Percentiles rank a stretch among this genome's conserved stretches.
phyloP scores from a whole-genome alignment of 2,329 filamentous ascomycete genomes.

The Dichotomopilus funicola region DNA sequence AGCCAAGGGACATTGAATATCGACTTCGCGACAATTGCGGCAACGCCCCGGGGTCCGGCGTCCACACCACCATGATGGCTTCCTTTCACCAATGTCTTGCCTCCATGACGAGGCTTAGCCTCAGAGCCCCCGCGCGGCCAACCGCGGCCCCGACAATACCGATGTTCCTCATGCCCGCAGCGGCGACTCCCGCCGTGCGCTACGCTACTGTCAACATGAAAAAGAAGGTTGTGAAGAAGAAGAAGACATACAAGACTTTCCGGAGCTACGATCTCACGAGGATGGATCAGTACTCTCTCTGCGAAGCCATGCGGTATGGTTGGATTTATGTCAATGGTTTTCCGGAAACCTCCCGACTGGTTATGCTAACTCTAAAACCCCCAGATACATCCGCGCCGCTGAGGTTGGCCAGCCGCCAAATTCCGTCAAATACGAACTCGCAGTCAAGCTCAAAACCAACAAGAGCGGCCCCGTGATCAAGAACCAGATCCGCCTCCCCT shows the following conservation, averaged over 20 bases:
- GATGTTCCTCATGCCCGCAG: slow-evolving; percentile 41
- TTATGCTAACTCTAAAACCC: background rate
- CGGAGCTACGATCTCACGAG: slow-evolving; percentile 60
- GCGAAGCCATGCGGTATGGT: slow-evolving; percentile 81
- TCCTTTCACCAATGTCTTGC: slow-evolving; percentile 47
- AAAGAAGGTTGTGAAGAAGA: slow-evolving; percentile 50
- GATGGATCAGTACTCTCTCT: slow-evolving; percentile 69
- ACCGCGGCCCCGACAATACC: slow-evolving; percentile 37
- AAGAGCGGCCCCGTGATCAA: slow-evolving; percentile 84
- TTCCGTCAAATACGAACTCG: slow-evolving; percentile 78
- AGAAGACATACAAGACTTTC: slow-evolving; percentile 56
- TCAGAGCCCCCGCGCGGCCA: slow-evolving; percentile 39
- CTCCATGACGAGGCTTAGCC: slow-evolving; percentile 46
- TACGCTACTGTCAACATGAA: slow-evolving; percentile 35
- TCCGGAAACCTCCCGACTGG: background rate
- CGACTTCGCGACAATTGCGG: slow-evolving; percentile 24
- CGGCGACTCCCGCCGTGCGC: slow-evolving; percentile 34
- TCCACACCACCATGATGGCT: slow-evolving; percentile 36
- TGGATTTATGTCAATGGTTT: background rate
- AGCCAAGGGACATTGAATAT: background rate
- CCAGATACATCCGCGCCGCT: slow-evolving; percentile 80
- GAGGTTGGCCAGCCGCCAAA: slow-evolving; percentile 78
- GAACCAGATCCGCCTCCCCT: slow-evolving; percentile 80
- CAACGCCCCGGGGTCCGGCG: slow-evolving; percentile 17
- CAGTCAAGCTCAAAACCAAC: slow-evolving; percentile 72